Percentiles rank a stretch among this genome's conserved stretches.
These are phyloP conservation scores for Fennellomyces sp. DNA, from an alignment of 371 early-diverging fungal species.

Conservation along the genomic window DNA sequence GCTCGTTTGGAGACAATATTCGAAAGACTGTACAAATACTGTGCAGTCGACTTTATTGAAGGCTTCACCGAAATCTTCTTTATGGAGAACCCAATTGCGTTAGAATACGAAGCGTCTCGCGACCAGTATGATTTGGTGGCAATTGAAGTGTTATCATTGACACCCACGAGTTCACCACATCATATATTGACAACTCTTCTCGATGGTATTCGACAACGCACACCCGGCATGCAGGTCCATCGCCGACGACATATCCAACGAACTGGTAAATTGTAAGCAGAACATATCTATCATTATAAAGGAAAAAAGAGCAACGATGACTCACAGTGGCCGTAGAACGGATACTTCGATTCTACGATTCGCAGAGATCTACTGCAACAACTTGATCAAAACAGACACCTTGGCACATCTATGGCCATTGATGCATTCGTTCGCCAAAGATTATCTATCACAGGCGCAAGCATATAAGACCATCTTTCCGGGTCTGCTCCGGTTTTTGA, in stretches of 20 bases:
- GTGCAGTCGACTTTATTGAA: slow-evolving; percentile 64
- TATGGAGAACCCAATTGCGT: slow-evolving; percentile 57
- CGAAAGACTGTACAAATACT: slow-evolving; percentile 58
- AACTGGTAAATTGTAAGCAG: slow-evolving; percentile 62
- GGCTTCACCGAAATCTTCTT: slow-evolving; percentile 65
- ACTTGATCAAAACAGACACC: slow-evolving; percentile 48
- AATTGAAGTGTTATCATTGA: slow-evolving; percentile 50
- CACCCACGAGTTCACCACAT: slow-evolving; percentile 58
- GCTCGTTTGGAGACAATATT: slow-evolving; percentile 56
- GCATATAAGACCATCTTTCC: slow-evolving; percentile 66
- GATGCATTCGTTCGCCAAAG: slow-evolving; percentile 67
- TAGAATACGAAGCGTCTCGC: slow-evolving; percentile 35
- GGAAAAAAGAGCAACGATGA: not conserved
- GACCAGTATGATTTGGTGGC: slow-evolving; percentile 36
- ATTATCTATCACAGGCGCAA: slow-evolving; percentile 66
- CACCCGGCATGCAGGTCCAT: slow-evolving; percentile 48
- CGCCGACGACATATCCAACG: slow-evolving; percentile 41
- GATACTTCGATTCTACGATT: slow-evolving; percentile 65
- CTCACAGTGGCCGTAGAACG: slow-evolving; percentile 35
- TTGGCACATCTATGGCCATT: slow-evolving; percentile 68
- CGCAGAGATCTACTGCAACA: slow-evolving; percentile 60
- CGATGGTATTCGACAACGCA: slow-evolving; percentile 59
- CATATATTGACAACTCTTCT: slow-evolving; percentile 57
- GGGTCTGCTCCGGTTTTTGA: slow-evolving; percentile 56
- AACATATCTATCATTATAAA: not conserved